Evolutionary conservation across 192 early-diverging fungal genomes (phyloP), one percentile per base, ranked within the genome.

Genomic region (Radiomyces spectabilis): DNA sequence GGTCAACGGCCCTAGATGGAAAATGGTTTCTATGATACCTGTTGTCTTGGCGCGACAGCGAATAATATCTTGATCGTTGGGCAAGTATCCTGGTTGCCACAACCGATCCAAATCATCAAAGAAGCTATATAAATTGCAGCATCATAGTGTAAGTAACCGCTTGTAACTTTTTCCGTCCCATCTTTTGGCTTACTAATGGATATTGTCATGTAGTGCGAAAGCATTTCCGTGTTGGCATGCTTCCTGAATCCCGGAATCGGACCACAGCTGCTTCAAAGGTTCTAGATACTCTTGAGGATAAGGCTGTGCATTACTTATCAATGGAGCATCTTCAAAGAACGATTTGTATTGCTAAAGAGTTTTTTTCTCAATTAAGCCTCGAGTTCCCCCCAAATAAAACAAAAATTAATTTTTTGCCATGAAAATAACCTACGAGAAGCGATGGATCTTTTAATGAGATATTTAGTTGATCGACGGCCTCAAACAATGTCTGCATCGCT

Each of bases 21-120:
- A 80, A 10, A 58, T 69, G 0, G 79, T 82, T 51, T 83, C 81
- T 8, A 77, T 73, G 22, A 83, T 82, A 15, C 80, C 79, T 3
- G 80, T 82, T n/a, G 81, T 82, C 47, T 81, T 83, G 34, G 78
- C 72, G 39, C 81, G 66, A 50, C 77, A 76, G 25, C 78, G 62
- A 53, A 83, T 32, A 30, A 83, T 81, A 51, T 83, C 81, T n/a
- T 74, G 59, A 32, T 83, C 77, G 31, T 64, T 72, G 16, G 81
- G 81, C 53, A 71, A 51, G 52, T 80, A 82, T 30, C 63, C 59
- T 4, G 41, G 30, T 8, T 39, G 53, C 53, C 74, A 74, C 2
- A 82, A 43, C 5, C 66, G 34, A 69, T 82, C 79, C 3, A 82
- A 38, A 21, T 65, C 55, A 16, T 69, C 66, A 57, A 76, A 81